Percentiles rank a stretch among this genome's conserved stretches.
Evolutionary conservation across 2,329 filamentous ascomycete genomes (phyloP).

Genomic region (Davidsoniella neocaledoniae): DNA sequence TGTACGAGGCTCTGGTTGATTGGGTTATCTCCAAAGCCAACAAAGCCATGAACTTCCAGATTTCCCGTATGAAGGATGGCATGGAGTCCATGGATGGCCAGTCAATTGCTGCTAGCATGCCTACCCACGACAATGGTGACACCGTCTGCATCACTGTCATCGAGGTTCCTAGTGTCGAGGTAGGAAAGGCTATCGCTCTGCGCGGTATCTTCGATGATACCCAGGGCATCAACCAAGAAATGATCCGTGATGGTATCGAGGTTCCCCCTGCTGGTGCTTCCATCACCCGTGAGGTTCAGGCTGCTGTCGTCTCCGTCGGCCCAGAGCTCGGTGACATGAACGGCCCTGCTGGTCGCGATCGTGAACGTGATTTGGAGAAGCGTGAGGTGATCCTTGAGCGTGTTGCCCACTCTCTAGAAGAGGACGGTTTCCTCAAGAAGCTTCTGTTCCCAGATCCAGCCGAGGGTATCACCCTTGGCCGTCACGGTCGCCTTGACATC

Average conservation of each 20-base stretch:
- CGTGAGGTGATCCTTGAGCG: slow-evolving; percentile 74
- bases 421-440: slow-evolving; percentile 66
- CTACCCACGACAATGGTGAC: slow-evolving; percentile 53
- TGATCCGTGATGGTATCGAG: slow-evolving; percentile 89
- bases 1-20: slow-evolving; percentile 89
- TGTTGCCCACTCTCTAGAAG: slow-evolving; percentile 63
- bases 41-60: slow-evolving; percentile 59
- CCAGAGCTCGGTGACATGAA: slow-evolving; percentile 63
- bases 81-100: slow-evolving; percentile 51
- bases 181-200: slow-evolving; percentile 80
- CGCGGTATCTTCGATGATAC: slow-evolving; percentile 83
- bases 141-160: slow-evolving; percentile 81
- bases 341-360: slow-evolving; percentile 50
- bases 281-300: slow-evolving; percentile 72
- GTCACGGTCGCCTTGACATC: slow-evolving; percentile 63
- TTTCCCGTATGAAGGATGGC: slow-evolving; percentile 47
- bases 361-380: slow-evolving; percentile 64
- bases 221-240: slow-evolving; percentile 88
- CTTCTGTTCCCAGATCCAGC: slow-evolving; percentile 64
- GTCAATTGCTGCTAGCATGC: slow-evolving; percentile 20
- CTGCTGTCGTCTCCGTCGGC: slow-evolving; percentile 58
- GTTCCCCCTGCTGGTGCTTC: slow-evolving; percentile 59
- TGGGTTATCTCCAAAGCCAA: slow-evolving; percentile 89
- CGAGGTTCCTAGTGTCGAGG: slow-evolving; percentile 61
- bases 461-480: slow-evolving; percentile 67